Base-by-base conservation (phyloP, 1,284 basidiomycete species). In the Ganoderma resinaceum region DNA sequence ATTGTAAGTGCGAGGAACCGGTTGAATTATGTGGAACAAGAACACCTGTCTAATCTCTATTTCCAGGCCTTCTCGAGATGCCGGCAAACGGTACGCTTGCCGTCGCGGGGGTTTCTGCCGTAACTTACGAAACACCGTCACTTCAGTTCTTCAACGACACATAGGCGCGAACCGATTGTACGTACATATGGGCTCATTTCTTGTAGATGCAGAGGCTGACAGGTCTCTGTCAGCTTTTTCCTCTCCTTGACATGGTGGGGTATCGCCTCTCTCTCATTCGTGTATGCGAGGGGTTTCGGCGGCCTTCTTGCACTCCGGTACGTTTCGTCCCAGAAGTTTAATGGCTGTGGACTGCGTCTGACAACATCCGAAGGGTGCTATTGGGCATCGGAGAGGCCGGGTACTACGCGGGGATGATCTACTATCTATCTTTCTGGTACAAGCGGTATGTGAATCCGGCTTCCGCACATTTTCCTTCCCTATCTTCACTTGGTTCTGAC, bases 111-210 rank as follows among this genome's bases (percentile, higher is more conserved):
- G 9, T 42, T 2, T 1, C 23, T 43, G 37, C 3, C 16, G 26
- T 63, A 37, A 46, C n/a, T 42, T 31, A 31, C 12, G 29, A 35
- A 63, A 23, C 14, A 33, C 42, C 35, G 20, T 35, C 62, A 33
- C 61, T 52, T 31, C 62, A 87, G 86, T 88, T 40, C 79, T 88
- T 5, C 87, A 87, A 73, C 81, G 86, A 29, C 75, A 82, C 67
- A 88, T 88, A 65, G 87, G 87, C 1, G 87, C 87, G 6, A 87
- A 87, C 69, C 79, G 85, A 75, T 88, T 87, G 86, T 86, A 66
- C 69, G 35, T 42, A 18, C 57, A 52, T 49, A 42, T 42, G 38
- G 11, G 43, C 18, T 26, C 23, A 14, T 40, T 18, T 52, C 23
- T 29, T 33, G 12, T 14, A 11, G 52, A 52, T 33, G 12, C 23